Evolutionary conservation across 2,329 filamentous ascomycete genomes (phyloP).

Genomic region (Gremmenia infestans): DNA sequence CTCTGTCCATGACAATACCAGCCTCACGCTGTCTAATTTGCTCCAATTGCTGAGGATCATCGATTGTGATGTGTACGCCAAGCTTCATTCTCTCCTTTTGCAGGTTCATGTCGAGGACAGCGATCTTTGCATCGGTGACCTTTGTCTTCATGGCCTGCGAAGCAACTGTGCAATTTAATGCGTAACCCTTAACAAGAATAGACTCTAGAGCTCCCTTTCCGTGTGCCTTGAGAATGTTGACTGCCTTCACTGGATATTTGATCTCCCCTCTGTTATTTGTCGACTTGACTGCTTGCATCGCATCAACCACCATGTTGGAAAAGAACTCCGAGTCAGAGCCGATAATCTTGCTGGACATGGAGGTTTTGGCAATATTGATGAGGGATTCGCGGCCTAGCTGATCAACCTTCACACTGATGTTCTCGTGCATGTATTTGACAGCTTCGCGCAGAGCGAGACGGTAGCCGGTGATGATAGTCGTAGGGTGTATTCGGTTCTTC

Average conservation of each 20-base stretch:
- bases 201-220: constrained; percentile 90
- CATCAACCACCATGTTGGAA: constrained; percentile 93
- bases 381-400: constrained; percentile 84
- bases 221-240: constrained; percentile 97
- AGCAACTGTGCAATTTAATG: constrained; percentile 96
- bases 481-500: constrained; percentile 99
- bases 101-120: constrained; percentile 93
- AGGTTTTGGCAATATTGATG: constrained; percentile 93
- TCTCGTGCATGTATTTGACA: constrained; percentile 98
- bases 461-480: constrained; percentile 98
- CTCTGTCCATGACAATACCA: constrained; percentile 85
- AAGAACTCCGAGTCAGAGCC: constrained; percentile 96
- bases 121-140: constrained; percentile 92
- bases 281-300: constrained; percentile 89
- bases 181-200: constrained; percentile 89
- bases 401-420: constrained; percentile 94
- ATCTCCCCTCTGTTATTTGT: constrained; percentile 84
- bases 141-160: constrained; percentile 97
- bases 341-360: constrained; percentile 99
- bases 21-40: constrained; percentile 92
- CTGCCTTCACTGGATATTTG: constrained; percentile 98
- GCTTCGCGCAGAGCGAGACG: constrained; percentile 91
- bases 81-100: constrained; percentile 99
- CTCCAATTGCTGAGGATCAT: constrained; percentile 94
- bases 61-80: constrained; percentile 95